These are phyloP conservation scores for Malus hybrid DNA, from an alignment of 331 rosid genomes.

Conservation along the genomic window DNA sequence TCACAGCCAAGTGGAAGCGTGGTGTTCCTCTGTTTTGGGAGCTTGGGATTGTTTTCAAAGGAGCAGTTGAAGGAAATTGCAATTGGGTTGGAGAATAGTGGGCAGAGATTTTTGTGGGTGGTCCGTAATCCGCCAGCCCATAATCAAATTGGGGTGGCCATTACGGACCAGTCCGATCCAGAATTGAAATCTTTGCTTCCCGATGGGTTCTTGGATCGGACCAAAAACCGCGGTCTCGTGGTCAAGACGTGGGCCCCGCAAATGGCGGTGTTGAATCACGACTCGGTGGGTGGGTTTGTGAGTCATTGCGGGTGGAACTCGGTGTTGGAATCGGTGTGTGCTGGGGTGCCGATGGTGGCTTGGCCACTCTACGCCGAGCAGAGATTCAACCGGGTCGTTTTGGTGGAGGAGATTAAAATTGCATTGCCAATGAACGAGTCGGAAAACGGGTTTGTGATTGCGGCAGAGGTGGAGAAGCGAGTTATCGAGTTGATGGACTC, in stretches of 20 bases:
- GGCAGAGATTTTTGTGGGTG: conserved; percentile 37
- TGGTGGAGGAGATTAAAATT: conserved; percentile 44
- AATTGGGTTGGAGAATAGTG: conserved; percentile 32
- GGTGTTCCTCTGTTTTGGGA: conserved; percentile 46
- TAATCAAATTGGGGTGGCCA: neutral
- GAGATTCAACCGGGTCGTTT: conserved; percentile 21
- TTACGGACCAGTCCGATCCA: neutral
- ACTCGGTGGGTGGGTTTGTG: conserved; percentile 54
- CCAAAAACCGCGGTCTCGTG: conserved; percentile 35
- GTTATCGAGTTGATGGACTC: conserved; percentile 36
- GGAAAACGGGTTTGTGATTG: conserved; percentile 26
- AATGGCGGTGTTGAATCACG: conserved; percentile 35
- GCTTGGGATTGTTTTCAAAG: conserved; percentile 31
- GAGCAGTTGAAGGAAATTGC: conserved; percentile 33
- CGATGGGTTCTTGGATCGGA: conserved; percentile 37
- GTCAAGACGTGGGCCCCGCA: conserved; percentile 58
- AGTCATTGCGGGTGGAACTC: conserved; percentile 66
- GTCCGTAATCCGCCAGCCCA: conserved; percentile 24
- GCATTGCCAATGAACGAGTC: conserved; percentile 32
- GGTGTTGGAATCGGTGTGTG: conserved; percentile 41
- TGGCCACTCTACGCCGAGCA: conserved; percentile 64
- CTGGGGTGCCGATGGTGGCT: conserved; percentile 47
- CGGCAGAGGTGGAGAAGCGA: conserved; percentile 32
- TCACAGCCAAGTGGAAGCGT: conserved; percentile 39
- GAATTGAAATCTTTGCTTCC: conserved; percentile 34